These are phyloP conservation scores for Paramyrothecium sp. DNA, from an alignment of 2,329 filamentous ascomycete genomes.

Conservation along the genomic window DNA sequence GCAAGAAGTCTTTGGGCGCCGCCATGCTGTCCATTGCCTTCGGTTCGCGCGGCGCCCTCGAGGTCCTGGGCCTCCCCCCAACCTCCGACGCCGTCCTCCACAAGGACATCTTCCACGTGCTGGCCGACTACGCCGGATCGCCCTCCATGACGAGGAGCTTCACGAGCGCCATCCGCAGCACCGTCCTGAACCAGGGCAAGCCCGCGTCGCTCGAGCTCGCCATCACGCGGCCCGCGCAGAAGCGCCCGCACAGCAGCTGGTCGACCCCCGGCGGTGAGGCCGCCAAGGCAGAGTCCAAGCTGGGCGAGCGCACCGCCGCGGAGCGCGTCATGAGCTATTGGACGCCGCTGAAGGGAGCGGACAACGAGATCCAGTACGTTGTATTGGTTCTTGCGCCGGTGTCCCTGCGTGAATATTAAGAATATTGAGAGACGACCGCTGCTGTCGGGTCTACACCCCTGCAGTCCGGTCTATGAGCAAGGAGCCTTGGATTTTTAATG, in stretches of 20 bases:
- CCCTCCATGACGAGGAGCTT: slow-evolving; percentile 42
- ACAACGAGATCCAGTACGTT: slow-evolving; percentile 22
- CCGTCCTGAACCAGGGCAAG: slow-evolving; percentile 31
- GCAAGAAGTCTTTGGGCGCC: slow-evolving; percentile 18
- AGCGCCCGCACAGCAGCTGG: background rate
- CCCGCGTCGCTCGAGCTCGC: slow-evolving; percentile 29
- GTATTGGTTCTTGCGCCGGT: slow-evolving; percentile 15
- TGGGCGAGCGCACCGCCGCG: slow-evolving; percentile 11
- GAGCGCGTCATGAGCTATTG: slow-evolving; percentile 25
- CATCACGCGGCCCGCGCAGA: slow-evolving; percentile 9
- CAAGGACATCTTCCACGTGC: slow-evolving; percentile 54
- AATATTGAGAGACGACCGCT: background rate
- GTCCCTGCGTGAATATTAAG: slow-evolving; percentile 1
- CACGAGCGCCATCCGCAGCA: slow-evolving; percentile 40
- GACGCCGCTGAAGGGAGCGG: slow-evolving; percentile 21
- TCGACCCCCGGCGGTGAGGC: background rate
- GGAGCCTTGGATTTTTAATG: background rate
- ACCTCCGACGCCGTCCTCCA: slow-evolving; percentile 35
- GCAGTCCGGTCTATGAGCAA: background rate
- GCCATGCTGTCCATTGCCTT: slow-evolving; percentile 39
- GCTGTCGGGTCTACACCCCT: background rate
- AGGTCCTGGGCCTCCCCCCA: slow-evolving; percentile 42
- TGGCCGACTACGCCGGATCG: slow-evolving; percentile 44
- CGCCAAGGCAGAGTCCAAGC: background rate
- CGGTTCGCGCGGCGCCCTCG: slow-evolving; percentile 44